Evolutionary conservation across 768 basidiomycete genomes (phyloP), one percentile per base, ranked within the genome.

Genomic region (button mushroom (Agaricus bisporus)): DNA sequence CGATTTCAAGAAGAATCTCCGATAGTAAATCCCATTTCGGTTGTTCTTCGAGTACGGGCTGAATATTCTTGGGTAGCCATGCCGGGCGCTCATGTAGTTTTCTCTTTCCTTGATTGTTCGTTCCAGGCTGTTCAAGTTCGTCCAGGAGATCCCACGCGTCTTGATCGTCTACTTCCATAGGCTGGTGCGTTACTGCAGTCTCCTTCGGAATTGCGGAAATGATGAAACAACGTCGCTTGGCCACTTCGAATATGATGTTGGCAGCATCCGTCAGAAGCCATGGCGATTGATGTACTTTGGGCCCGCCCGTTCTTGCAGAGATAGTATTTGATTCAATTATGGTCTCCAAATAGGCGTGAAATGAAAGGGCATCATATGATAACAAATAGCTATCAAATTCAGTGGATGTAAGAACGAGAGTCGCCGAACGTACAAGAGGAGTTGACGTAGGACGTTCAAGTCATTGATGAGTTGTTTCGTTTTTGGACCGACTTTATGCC

Each of bases 211-310:
- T 54, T 1, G 65, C 56, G 22, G 49, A 71, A 15, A 82, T 72
- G 2, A 76, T 75, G 61, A 91, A 97, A 56, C 91, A 94, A n/a
- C 94, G 71, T 17, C 82, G 77, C 64, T 88, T 86, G 1, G 93
- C 91, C 6, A 78, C 76, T 57, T 81, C 79, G 64, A 98, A 90
- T 29, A 99, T 88, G 26, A 82, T 75, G 61, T 95, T 84, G 9
- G 95, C 95, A 0, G 93, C 86, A 57, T 97, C 92, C 6, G 91
- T 94, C 51, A 93, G 81, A 68, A 98, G 82, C 97, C 92, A 92
- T 3, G 87, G 89, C 3, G 85, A 86, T 54, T 85, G 85, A 57
- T 93, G 77, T 57, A 84, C 80, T 49, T 81, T 80, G 14, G 74
- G 63, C 15, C 70, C 71, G 9, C 88, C 87, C 3, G 77, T 36